Percentiles rank a stretch among this genome's conserved stretches.
Conservation (phyloP, 257 asterid genomes). For the Euphrasia confusa region DNA sequence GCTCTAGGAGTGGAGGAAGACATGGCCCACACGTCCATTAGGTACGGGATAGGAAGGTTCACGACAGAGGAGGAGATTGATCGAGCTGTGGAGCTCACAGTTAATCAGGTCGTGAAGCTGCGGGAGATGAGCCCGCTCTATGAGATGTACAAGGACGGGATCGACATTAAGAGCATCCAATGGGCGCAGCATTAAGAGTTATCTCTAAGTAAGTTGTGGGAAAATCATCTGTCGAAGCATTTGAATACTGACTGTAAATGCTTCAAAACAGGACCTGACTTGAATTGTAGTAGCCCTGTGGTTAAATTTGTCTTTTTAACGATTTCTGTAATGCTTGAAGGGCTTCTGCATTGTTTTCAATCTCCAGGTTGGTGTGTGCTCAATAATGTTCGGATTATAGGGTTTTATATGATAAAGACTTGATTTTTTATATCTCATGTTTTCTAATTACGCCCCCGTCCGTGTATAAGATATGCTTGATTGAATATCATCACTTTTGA, state of each 20-base stretch:
- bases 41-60: conserved; percentile 97
- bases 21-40: conserved; percentile 95
- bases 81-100: conserved; percentile 79
- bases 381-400: too few relatives aligned
- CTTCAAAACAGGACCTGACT: conserved; percentile 8
- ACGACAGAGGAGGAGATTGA: conserved; percentile 90
- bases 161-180: conserved; percentile 79
- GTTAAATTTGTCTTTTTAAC: conserved; percentile 18
- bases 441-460: too few relatives aligned
- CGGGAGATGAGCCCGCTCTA: conserved; percentile 98
- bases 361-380: too few relatives aligned
- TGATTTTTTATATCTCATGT: too few relatives aligned
- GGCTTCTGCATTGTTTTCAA: too few relatives aligned
- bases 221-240: conserved; percentile 5
- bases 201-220: conserved; percentile 21
- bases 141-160: conserved; percentile 94
- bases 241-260: conserved; percentile 16
- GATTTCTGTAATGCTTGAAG: too few relatives aligned
- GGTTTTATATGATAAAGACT: too few relatives aligned
- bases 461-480: too few relatives aligned
- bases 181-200: conserved; percentile 79
- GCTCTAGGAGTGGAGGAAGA: conserved; percentile 98
- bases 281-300: conserved; percentile 13
- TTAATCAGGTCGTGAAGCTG: conserved; percentile 84
- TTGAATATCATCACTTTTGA: too few relatives aligned